phyloP scores from a whole-genome alignment of 1,284 basidiomycete genomes.

The Pyrrhoderma lamaoense region DNA sequence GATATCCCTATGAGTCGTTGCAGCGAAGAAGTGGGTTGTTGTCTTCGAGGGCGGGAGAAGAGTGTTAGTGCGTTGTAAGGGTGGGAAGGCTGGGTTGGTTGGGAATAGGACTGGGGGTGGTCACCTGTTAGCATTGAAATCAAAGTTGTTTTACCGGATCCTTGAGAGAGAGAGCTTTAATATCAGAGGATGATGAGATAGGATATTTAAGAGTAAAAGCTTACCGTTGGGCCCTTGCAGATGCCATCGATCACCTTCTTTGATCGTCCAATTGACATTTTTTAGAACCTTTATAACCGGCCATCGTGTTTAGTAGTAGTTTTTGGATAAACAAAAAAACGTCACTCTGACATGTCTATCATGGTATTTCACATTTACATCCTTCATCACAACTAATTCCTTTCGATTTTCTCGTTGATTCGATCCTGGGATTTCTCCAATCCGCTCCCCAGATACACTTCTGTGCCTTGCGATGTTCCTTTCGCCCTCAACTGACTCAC shows the following conservation, averaged over 20 bases:
- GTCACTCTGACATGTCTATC: constrained; percentile 42
- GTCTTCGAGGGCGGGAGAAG: constrained; percentile 63
- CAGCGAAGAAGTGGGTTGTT: constrained; percentile 50
- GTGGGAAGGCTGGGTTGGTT: constrained; percentile 36
- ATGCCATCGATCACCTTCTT: constrained; percentile 79
- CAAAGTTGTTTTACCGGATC: constrained; percentile 93
- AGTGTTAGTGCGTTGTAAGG: constrained; percentile 47
- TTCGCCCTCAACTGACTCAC: neutral
- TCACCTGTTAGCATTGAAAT: constrained; percentile 90
- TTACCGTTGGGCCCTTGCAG: constrained; percentile 81
- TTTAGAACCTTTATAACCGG: constrained; percentile 50
- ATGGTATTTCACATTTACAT: constrained; percentile 69
- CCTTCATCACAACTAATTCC: constrained; percentile 52
- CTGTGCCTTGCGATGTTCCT: neutral
- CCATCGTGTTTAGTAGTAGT: neutral
- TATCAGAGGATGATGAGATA: neutral
- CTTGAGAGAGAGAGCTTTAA: constrained; percentile 30
- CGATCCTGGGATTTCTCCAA: neutral
- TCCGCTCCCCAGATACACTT: neutral
- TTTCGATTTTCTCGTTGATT: constrained; percentile 21
- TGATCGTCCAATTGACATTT: constrained; percentile 74
- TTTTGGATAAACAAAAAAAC: neutral
- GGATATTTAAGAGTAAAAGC: no score
- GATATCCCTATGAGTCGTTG: constrained; percentile 68
- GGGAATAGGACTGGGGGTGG: constrained; percentile 89